These are phyloP conservation scores for Trichoderma sp. DNA, from an alignment of 2,329 filamentous ascomycete species.

Conservation along the genomic window DNA sequence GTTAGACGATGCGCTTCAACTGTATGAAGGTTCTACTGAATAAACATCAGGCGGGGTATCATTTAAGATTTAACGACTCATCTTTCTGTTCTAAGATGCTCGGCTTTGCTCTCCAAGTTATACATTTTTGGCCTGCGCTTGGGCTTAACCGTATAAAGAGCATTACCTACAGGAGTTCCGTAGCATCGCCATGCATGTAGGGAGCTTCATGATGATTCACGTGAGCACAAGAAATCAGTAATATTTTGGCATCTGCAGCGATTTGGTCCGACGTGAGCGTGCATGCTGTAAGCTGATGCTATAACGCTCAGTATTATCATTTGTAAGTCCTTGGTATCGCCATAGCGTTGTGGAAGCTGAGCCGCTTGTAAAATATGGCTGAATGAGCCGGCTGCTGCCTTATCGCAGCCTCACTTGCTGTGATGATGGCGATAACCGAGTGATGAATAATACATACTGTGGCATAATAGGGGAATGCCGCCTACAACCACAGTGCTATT, in stretches of 20 bases:
- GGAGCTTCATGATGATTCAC: constrained; percentile 6
- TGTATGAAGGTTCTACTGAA: background rate
- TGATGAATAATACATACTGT: constrained; percentile 16
- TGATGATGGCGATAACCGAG: constrained; percentile 15
- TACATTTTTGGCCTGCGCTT: background rate
- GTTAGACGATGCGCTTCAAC: background rate
- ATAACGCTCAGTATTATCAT: background rate
- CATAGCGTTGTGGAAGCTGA: background rate
- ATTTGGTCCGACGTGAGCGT: background rate
- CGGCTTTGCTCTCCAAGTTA: background rate
- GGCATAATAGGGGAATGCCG: fast-evolving
- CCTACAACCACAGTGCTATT: constrained; percentile 18
- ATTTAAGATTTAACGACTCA: background rate
- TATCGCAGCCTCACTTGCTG: constrained; percentile 3
- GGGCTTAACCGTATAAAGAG: background rate
- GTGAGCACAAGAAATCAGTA: constrained; percentile 3
- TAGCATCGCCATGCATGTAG: background rate
- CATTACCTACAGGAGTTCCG: no score
- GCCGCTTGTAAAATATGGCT: background rate
- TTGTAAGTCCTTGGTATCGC: background rate
- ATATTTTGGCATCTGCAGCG: background rate
- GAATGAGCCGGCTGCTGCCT: background rate
- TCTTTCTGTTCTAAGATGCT: background rate
- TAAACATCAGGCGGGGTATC: background rate
- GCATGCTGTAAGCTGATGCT: background rate